Evolutionary conservation across 2,329 filamentous ascomycete genomes (phyloP).

Genomic region (Tolypocladium cylindrosporum): DNA sequence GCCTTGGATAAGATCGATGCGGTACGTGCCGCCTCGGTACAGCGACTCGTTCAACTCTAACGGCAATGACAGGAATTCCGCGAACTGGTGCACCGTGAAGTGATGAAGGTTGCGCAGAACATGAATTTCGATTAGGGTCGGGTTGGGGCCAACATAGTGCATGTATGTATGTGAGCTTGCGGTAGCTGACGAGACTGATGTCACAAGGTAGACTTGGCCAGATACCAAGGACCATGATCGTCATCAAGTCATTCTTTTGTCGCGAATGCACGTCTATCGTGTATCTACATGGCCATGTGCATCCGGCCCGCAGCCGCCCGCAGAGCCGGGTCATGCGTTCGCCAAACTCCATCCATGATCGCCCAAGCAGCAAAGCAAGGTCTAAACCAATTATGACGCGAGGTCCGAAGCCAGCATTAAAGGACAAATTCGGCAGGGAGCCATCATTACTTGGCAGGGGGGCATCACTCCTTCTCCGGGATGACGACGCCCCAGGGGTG

Average conservation of each 20-base stretch:
- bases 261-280: neutral
- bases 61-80: conserved; percentile 16
- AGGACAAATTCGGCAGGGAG: neutral
- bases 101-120: conserved; percentile 12
- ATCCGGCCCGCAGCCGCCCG: neutral
- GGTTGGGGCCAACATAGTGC: neutral
- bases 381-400: neutral
- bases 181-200: neutral
- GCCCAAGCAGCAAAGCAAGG: neutral
- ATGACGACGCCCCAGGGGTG: conserved; percentile 64
- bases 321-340: neutral
- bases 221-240: neutral
- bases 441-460: too few relatives aligned
- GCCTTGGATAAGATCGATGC: conserved; percentile 1
- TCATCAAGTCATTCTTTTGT: neutral
- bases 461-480: conserved; percentile 39
- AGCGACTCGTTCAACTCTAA: neutral
- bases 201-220: neutral
- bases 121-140: conserved; percentile 3
- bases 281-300: neutral
- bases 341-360: neutral
- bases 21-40: neutral
- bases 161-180: neutral
- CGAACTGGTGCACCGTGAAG: conserved; percentile 14
- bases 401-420: neutral